Evolutionary conservation across 202 grass and related monocot species (phyloP).

Genomic region (Eragrostis tef): DNA sequence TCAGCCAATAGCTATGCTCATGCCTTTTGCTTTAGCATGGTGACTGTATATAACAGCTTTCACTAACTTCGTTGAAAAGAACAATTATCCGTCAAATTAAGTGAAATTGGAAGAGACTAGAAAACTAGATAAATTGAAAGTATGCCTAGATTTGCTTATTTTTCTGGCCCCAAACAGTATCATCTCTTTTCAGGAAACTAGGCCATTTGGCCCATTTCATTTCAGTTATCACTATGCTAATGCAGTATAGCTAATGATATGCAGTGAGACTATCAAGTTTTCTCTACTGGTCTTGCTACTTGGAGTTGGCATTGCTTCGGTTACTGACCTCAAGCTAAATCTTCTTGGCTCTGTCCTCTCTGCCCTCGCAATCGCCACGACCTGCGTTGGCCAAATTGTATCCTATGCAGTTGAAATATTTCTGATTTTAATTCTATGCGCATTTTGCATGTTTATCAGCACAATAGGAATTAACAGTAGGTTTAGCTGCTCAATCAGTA

Average conservation of each 20-base stretch:
- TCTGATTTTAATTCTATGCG: neutral
- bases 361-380: constrained; percentile 75
- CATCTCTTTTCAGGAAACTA: neutral
- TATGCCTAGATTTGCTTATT: neutral
- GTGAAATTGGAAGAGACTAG: neutral
- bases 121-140: neutral
- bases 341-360: constrained; percentile 72
- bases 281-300: constrained; percentile 78
- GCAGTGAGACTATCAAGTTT: constrained; percentile 80
- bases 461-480: neutral
- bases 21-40: neutral
- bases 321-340: constrained; percentile 85
- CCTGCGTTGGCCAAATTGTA: constrained; percentile 89
- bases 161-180: neutral
- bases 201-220: neutral
- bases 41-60: neutral
- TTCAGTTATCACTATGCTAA: constrained; percentile 37
- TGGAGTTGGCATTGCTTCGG: constrained; percentile 90
- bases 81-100: neutral
- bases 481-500: neutral
- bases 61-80: neutral
- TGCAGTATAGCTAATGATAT: constrained; percentile 21
- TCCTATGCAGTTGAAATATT: constrained; percentile 37
- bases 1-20: neutral
- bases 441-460: neutral